Evolutionary conservation across 257 asterid genomes (phyloP), one percentile per base, ranked within the genome.

Genomic region (Pogostemon cablin): DNA sequence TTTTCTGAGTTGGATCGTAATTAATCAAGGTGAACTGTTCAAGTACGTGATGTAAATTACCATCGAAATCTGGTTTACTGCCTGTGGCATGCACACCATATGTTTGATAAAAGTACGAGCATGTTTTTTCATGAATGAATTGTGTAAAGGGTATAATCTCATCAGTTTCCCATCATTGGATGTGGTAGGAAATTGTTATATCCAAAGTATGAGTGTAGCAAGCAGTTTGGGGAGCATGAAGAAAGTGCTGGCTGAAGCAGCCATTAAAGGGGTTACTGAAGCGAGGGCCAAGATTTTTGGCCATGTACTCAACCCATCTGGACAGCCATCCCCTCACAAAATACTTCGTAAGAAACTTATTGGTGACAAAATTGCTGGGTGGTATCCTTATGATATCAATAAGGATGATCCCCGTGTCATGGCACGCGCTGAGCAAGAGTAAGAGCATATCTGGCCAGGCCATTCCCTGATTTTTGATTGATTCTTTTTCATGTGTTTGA

Each of bases 271-370:
- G 15, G 91, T 85, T 48, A 68, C 81, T 54, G 96, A 91, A 79
- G 98, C 98, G 48, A 86, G 96, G 74, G 96, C 96, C 48, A 84
- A 82, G 82, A 91, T 93, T 76, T 91, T 91, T 59, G 98, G 99
- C 41, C 97, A 93, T 57, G 78, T 89, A 64, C 86, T 93, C 57
- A 93, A 89, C 69, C 95, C 96, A 3, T 79, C 87, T 1, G 96
- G 99, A 46, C 83, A 85, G 76, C 74, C 87, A 75, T 93, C 99
- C 53, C 61, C 96, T 38, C 97, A 93, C 79, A 93, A 93, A 75
- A 53, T 93, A 38, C 76, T 93, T 49, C 88, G 96, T 48, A 93
- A 91, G 85, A 93, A 93, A 83, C 91, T 93, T n/a, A 87, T 93
- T 6, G 97, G 99, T 20, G 93, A 91, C 15, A 91, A 87, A 82